Evolutionary conservation across 139 green algal species (phyloP).

Genomic region (Haematococcus lacustris): DNA sequence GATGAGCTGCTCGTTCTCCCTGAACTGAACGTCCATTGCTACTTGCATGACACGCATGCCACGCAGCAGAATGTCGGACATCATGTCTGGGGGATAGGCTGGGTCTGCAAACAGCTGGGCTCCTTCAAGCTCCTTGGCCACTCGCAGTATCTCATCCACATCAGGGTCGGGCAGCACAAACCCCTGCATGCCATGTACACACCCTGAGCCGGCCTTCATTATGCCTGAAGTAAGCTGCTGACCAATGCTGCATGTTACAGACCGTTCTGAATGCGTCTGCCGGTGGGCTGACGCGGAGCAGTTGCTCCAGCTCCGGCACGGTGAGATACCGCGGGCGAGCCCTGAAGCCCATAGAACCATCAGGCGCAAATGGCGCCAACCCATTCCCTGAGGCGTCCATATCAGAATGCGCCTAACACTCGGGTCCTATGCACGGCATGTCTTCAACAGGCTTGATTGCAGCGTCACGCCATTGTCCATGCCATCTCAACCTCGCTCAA

Average conservation of each 20-base stretch:
- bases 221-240: background rate
- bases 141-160: constrained; percentile 21
- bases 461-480: no score
- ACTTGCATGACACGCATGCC: constrained; percentile 24
- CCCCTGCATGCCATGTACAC: constrained; percentile 12
- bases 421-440: no score
- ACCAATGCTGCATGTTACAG: background rate
- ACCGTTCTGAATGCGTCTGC: constrained; percentile 19
- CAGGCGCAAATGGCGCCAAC: no score
- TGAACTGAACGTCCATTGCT: constrained; percentile 31
- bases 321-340: constrained; percentile 9
- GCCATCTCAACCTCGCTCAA: no score
- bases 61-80: constrained; percentile 13
- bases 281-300: constrained; percentile 13
- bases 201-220: background rate
- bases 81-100: constrained; percentile 8
- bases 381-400: no score
- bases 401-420: no score
- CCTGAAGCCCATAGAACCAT: constrained; percentile 12
- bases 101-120: constrained; percentile 20
- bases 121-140: constrained; percentile 19
- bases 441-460: no score
- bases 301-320: constrained; percentile 17
- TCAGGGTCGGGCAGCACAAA: constrained; percentile 25
- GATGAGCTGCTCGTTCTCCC: constrained; percentile 38